These are phyloP conservation scores for Leccinum boreale DNA, from an alignment of 768 basidiomycete genomes.

Conservation along the genomic window DNA sequence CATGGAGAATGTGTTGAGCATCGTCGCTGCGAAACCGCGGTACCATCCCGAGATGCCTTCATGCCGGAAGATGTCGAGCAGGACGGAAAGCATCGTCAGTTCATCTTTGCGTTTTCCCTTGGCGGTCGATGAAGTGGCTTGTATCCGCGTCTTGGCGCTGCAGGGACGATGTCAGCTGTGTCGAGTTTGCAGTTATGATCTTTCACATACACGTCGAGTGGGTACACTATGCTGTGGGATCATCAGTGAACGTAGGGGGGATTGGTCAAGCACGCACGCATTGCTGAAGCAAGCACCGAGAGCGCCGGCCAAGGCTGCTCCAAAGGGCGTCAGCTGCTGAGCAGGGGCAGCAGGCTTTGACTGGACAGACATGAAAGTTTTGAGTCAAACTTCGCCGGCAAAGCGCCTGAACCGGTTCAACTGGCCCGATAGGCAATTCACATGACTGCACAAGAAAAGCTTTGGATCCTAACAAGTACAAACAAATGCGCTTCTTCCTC, in stretches of 20 bases:
- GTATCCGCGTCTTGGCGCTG: slow-evolving; percentile 94
- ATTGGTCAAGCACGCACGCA: slow-evolving; percentile 56
- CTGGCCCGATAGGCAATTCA: slow-evolving; percentile 3
- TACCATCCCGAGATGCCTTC: slow-evolving; percentile 86
- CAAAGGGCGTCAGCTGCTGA: slow-evolving; percentile 76
- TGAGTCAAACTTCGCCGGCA: neutral
- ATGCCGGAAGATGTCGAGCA: slow-evolving; percentile 68
- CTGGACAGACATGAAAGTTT: slow-evolving; percentile 35
- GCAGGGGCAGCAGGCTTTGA: slow-evolving; percentile 53
- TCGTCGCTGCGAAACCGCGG: slow-evolving; percentile 91
- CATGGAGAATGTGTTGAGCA: slow-evolving; percentile 98
- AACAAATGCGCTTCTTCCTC: slow-evolving; percentile 2
- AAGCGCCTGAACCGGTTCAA: neutral
- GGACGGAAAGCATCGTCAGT: slow-evolving; percentile 57
- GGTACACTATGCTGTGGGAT: slow-evolving; percentile 76
- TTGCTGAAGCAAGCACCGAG: slow-evolving; percentile 91
- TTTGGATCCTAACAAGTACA: slow-evolving; percentile 22
- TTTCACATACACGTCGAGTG: slow-evolving; percentile 80
- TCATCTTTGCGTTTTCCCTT: slow-evolving; percentile 50
- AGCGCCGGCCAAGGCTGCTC: slow-evolving; percentile 88
- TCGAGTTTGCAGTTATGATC: neutral
- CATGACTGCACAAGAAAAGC: slow-evolving; percentile 2
- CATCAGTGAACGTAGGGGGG: neutral
- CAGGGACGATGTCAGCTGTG: slow-evolving; percentile 6
- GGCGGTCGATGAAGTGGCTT: slow-evolving; percentile 62